Percentiles rank a stretch among this genome's conserved stretches.
Conservation (phyloP, 441 rosid genomes). For the Daphne laureola region DNA sequence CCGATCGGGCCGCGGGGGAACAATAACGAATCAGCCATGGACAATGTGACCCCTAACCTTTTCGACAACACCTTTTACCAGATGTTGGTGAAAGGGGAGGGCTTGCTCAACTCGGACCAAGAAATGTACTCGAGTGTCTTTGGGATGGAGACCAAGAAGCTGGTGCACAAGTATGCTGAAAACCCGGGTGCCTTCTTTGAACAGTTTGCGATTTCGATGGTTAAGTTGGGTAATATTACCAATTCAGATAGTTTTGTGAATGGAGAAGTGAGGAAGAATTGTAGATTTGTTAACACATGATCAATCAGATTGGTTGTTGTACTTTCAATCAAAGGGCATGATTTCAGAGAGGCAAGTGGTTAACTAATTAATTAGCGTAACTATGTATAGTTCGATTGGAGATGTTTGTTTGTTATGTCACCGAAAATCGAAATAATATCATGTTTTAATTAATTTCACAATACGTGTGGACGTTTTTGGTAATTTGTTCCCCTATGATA, state of each 20-base stretch:
- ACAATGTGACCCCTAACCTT: slow-evolving; percentile 42
- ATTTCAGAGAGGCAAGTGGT: background rate
- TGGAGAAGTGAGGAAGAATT: slow-evolving; percentile 55
- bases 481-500: no score
- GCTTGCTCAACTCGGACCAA: slow-evolving; percentile 57
- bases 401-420: slow-evolving; percentile 5
- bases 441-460: background rate
- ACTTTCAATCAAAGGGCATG: background rate
- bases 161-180: slow-evolving; percentile 46
- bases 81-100: slow-evolving; percentile 40
- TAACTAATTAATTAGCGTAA: background rate
- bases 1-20: slow-evolving; percentile 35
- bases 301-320: no score
- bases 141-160: slow-evolving; percentile 32
- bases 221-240: slow-evolving; percentile 59
- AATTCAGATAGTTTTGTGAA: slow-evolving; percentile 40
- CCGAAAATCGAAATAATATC: background rate
- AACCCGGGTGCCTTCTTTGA: slow-evolving; percentile 44
- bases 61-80: slow-evolving; percentile 57
- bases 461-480: background rate
- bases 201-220: slow-evolving; percentile 58
- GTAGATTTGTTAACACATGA: slow-evolving; percentile 57
- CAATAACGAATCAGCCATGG: slow-evolving; percentile 40
- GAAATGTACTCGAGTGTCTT: slow-evolving; percentile 52
- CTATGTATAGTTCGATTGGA: background rate